A percentile compares a stretch with the other conserved stretches of the same genome.
Evolutionary conservation across 352 stramenopile species (phyloP).

Genomic region (Phytophthora nicotianae): DNA sequence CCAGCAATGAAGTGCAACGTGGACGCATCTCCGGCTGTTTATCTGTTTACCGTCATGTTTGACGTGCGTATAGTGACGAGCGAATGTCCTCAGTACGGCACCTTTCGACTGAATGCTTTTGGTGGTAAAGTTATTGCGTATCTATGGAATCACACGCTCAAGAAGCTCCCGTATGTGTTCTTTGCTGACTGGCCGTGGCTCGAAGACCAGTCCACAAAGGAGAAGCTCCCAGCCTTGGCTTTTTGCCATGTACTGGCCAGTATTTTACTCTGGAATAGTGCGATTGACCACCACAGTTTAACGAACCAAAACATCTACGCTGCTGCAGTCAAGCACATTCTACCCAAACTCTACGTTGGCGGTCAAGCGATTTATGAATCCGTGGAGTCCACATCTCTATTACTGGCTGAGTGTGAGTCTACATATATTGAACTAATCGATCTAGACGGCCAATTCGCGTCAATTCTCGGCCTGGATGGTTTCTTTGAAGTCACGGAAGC

Average conservation of each 20-base stretch:
- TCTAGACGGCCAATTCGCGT: slow-evolving; percentile 38
- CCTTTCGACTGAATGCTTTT: slow-evolving; percentile 53
- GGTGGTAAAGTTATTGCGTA: slow-evolving; percentile 42
- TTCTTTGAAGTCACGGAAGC: slow-evolving; percentile 44
- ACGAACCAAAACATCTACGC: slow-evolving; percentile 36
- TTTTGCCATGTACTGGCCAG: slow-evolving; percentile 58
- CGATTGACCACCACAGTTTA: slow-evolving; percentile 33
- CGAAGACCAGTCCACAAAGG: slow-evolving; percentile 48
- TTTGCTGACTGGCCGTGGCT: slow-evolving; percentile 77
- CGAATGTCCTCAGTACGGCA: slow-evolving; percentile 30
- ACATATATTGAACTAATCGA: slow-evolving; percentile 34
- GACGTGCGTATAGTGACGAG: slow-evolving; percentile 38
- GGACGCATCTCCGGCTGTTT: slow-evolving; percentile 45
- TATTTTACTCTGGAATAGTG: slow-evolving; percentile 53
- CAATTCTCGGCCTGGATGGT: slow-evolving; percentile 31
- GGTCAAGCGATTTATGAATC: slow-evolving; percentile 13
- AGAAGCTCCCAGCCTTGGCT: slow-evolving; percentile 45
- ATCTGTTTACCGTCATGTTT: slow-evolving; percentile 63
- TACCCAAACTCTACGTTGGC: slow-evolving; percentile 29
- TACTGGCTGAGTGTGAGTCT: slow-evolving; percentile 26
- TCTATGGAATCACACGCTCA: slow-evolving; percentile 54
- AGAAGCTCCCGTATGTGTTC: slow-evolving; percentile 58
- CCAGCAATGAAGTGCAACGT: slow-evolving; percentile 28
- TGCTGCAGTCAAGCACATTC: slow-evolving; percentile 30
- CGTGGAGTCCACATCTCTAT: slow-evolving; percentile 11